Evolutionary conservation across 2,329 filamentous ascomycete genomes (phyloP), one percentile per base, ranked within the genome.

Genomic region (Camillea tinctor): DNA sequence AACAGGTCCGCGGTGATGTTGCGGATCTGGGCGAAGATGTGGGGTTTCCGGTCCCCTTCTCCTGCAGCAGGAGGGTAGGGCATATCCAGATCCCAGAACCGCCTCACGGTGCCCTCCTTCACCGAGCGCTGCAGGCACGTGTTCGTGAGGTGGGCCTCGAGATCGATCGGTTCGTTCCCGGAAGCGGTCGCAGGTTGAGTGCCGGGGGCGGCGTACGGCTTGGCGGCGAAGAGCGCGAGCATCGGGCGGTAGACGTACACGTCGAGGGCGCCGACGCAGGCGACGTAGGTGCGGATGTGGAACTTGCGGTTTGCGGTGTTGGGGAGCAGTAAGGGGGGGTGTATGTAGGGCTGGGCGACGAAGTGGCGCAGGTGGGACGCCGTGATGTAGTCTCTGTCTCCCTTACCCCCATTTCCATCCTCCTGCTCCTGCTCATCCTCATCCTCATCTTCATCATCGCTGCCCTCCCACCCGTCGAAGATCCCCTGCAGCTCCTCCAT

Each of bases 281-380:
- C 83, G 22, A 97, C 91, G 75, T 99, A 99, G 1, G 90, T 92
- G 51, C 95, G 84, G 71, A 99, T 92, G 77, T 99, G 95, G 78
- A 98, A 99, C 76, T 99, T 99, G 64, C 90, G 86, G 62, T 82
- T 80, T 26, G 83, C 83, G 26, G 80, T 82, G 24, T 80, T 82
- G 2, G 80, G 81, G 17, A 94, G 79, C 13, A 97, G 83, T 3
- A 98, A 84, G 0, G 94, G 93, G 1, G 90, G 91, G 74, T 96
- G 86, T 69, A 99, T 94, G 76, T 99, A 99, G 0, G 92, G 92
- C 75, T 99, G 95, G 4, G 90, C 93, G 70, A 98, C 88, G 78
- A 99, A 99, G 78, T 99, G 94, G 60, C 95, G 90, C 54, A 99
- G 88, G 72, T 97, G 93, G 0, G 91, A 95, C 2, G 94, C 92